Evolutionary conservation across 2,329 filamentous ascomycete genomes (phyloP), one percentile per base, ranked within the genome.

Genomic region (Trichophyton rubrum): DNA sequence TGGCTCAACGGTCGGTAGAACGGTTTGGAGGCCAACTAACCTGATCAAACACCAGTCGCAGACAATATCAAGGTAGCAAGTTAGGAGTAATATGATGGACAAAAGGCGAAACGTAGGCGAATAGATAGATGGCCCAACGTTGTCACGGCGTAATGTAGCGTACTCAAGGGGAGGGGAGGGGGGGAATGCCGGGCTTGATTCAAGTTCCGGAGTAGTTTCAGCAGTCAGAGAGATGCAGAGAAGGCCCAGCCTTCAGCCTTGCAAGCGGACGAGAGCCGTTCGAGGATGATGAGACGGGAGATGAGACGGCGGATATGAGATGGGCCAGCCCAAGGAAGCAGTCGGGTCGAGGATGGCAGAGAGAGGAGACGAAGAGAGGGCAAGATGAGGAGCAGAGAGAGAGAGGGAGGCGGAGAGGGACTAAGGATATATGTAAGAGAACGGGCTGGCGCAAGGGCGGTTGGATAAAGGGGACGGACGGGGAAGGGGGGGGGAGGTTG

Each of bases 91-190:
- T 15, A 24, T 15, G 35, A 30, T n/a, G 20, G 56, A 43, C 38
- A 58, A 43, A 20, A 62, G 51, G 60, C 66, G 67, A 66, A 62
- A 64, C 66, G 64, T 59, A 62, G 53, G 62, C 61, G 56, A 62
- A 49, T 13, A 55, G 24, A 51, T 40, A 22, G 56, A 61, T 64
- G 20, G 33, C 9, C 40, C 40, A 22, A 55, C 51, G 24, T 35
- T 55, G 15, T 17, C 27, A 55, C 51, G 51, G 30, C 13, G 30
- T 20, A 27, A 3, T 35, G 51, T 27, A 27, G 45, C 40, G 45
- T 27, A 51, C 51, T 53, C 49, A 17, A 35, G 13, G 30, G 51
- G 30, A 27, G 11, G 2, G 3, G 22, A 24, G n/a, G 22, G 13
- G 43, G 20, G 43, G 38, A 3, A 27, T 5, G 3, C 27, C 33